Base-by-base conservation (phyloP, 306 rosid genomes). In the Inga leiocalycina region DNA sequence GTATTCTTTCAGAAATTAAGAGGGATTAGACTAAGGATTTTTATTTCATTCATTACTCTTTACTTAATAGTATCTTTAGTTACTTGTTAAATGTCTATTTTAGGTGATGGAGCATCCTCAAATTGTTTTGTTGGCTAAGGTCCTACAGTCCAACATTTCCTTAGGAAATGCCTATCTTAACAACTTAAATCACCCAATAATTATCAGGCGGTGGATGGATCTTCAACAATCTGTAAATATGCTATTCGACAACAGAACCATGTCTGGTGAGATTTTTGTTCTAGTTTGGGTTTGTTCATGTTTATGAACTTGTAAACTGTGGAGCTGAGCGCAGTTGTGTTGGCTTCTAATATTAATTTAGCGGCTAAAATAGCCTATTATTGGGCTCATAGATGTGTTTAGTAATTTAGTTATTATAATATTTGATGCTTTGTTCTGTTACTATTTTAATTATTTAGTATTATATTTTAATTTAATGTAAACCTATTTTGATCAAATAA, bases 31-130 rank as follows among this genome's bases (percentile, higher is more conserved):
- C 71, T 70, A 67, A 73, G 68, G 32, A 20, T 79, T 79, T 81
- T 44, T 48, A 51, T 69, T 74, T 59, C 34, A 39, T 51, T 74
- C 10, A 41, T 71, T 80, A 13, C 83, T 86, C 27, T 68, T 85
- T 51, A 46, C 74, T 80, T 84, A 49, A 62, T 54, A 51, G 67
- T 30, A 37, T 76, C 51, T 51, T 75, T 80, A 77, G 54, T 82
- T 79, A 64, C 51, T 66, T 71, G 34, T 44, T 69, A 46, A 80
- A 72, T 84, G 79, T 77, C 77, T 85, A 62, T 66, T 81, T 67
- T 85, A 95, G 99, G 93, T 93, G 71, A 89, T 84, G 93, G 98
- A 93, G 82, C 98, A 96, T 85, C 92, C 99, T 84, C 99, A 92
- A 81, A 93, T 98, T 74, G 89, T 90, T 75, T 81, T 89, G 82